A percentile compares a stretch with the other conserved stretches of the same genome.
Evolutionary conservation across 2,329 filamentous ascomycete genomes (phyloP).

Genomic region (Leptographium flavum): DNA sequence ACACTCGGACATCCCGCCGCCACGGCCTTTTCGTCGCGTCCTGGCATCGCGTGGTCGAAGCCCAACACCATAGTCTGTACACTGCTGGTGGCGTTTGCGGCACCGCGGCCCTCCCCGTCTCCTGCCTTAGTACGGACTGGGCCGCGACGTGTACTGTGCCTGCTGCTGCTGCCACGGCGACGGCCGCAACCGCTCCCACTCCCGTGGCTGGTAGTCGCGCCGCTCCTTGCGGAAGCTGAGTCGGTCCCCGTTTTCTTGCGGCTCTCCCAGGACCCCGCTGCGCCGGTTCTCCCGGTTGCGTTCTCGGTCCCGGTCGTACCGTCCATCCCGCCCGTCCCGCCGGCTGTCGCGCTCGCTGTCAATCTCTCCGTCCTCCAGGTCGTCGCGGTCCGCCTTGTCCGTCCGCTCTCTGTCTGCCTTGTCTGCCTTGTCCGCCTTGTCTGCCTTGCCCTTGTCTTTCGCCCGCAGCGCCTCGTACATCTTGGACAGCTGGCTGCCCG

Average conservation of each 20-base stretch:
- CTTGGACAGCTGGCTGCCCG: conserved; percentile 20
- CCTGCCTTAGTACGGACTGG: conserved; percentile 10
- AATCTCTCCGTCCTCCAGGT: conserved; percentile 24
- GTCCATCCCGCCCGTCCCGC: background rate
- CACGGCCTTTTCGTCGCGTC: no score
- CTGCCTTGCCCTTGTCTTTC: conserved; percentile 18
- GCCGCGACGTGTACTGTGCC: conserved; percentile 9
- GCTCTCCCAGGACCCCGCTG: conserved; percentile 7
- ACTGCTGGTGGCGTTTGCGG: no score
- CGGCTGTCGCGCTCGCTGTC: conserved; percentile 21
- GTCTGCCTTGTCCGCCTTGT: conserved; percentile 10
- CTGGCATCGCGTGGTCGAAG: no score
- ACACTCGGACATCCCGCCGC: no score
- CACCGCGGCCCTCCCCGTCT: no score
- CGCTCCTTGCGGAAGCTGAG: conserved; percentile 13
- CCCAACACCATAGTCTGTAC: no score
- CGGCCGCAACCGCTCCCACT: conserved; percentile 12
- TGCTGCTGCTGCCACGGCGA: conserved; percentile 12
- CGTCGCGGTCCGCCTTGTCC: conserved; percentile 12
- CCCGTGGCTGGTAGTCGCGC: conserved; percentile 9
- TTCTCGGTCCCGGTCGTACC: conserved; percentile 18
- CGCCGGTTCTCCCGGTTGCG: conserved; percentile 21
- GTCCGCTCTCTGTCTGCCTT: no score
- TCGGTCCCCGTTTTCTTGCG: conserved; percentile 11
- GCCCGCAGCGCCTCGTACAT: conserved; percentile 22